Evolutionary conservation across 2,329 filamentous ascomycete genomes (phyloP), one percentile per base, ranked within the genome.

Genomic region (Thyridium curvatum): DNA sequence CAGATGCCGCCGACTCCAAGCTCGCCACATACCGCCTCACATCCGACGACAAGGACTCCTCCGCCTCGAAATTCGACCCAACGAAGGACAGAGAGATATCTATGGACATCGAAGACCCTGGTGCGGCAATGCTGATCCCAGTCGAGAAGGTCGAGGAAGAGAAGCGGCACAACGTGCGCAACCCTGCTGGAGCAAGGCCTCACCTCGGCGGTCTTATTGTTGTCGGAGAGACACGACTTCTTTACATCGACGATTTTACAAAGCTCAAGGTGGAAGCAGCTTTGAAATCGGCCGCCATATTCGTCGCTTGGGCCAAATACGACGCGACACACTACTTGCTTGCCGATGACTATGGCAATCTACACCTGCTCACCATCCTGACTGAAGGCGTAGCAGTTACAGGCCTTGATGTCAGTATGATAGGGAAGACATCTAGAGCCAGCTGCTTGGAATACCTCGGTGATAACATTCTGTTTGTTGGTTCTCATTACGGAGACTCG

Each of bases 401-500:
- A 12, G 77, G 77, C 16, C 85, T 94, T 72, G 76, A 81, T 39
- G 69, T 96, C 15, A 73, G 78, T 37, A 65, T 72, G 16, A 71
- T 94, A 15, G 71, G 68, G 4, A 61, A 59, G 18, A 90, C 84
- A 0, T 87, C 89, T 12, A 77, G 86, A 48, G 86, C 91, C 9
- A 84, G 82, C 7, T 79, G 73, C 12, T 64, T 98, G 32, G 81
- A 94, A 0, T 93, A 94, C 54, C 70, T 96, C 46, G 81, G 80
- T 18, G 68, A 76, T 30, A 77, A 82, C 1, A 68, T 84, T 34
- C 69, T 96, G 12, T 97, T 94, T 56, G 72, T 98, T 31, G 93
- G 86, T 10, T 96, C 91, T 2, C 90, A 96, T 58, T 85, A 93
- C 51, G 91, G 91, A 29, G 87, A 98, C 58, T 94, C 88, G 2